These are phyloP conservation scores for Rutstroemia sp. DNA, from an alignment of 2,329 filamentous ascomycete species.

Conservation along the genomic window DNA sequence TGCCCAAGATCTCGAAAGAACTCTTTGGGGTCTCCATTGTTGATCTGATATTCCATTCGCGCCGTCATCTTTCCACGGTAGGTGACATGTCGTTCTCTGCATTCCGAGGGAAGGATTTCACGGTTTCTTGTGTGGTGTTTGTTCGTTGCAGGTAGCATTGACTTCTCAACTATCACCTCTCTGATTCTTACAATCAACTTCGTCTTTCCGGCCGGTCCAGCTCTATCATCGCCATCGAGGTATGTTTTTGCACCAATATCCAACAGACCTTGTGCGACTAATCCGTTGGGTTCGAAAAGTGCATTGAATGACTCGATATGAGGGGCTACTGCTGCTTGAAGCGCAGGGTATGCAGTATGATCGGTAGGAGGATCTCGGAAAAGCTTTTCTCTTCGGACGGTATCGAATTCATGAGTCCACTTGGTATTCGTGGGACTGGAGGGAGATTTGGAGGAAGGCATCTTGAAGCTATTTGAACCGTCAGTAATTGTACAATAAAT, in stretches of 20 bases:
- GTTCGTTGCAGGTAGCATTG: conserved; percentile 71
- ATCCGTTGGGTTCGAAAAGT: conserved; percentile 67
- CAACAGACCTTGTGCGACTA: conserved; percentile 66
- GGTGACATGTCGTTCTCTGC: conserved; percentile 84
- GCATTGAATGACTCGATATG: conserved; percentile 96
- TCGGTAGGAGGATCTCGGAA: conserved; percentile 86
- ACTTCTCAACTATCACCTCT: conserved; percentile 75
- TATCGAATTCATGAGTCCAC: conserved; percentile 85
- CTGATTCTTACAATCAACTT: conserved; percentile 70
- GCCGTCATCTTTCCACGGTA: conserved; percentile 84
- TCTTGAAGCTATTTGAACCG: conserved; percentile 9
- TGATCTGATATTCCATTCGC: conserved; percentile 78
- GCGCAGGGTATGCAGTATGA: conserved; percentile 76
- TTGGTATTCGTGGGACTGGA: conserved; percentile 47
- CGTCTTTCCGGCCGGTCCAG: conserved; percentile 57
- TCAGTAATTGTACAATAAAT: background rate
- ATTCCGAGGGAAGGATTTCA: conserved; percentile 86
- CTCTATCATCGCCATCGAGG: conserved; percentile 70
- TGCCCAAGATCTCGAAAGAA: conserved; percentile 79
- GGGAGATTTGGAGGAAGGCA: conserved; percentile 19
- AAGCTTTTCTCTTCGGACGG: conserved; percentile 75
- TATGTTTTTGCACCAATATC: conserved; percentile 89
- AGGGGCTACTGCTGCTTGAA: conserved; percentile 79
- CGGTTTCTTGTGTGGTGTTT: conserved; percentile 73
- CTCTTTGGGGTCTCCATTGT: conserved; percentile 77